Evolutionary conservation across 2,329 filamentous ascomycete genomes (phyloP).

Genomic region (Aspergillus sp.): DNA sequence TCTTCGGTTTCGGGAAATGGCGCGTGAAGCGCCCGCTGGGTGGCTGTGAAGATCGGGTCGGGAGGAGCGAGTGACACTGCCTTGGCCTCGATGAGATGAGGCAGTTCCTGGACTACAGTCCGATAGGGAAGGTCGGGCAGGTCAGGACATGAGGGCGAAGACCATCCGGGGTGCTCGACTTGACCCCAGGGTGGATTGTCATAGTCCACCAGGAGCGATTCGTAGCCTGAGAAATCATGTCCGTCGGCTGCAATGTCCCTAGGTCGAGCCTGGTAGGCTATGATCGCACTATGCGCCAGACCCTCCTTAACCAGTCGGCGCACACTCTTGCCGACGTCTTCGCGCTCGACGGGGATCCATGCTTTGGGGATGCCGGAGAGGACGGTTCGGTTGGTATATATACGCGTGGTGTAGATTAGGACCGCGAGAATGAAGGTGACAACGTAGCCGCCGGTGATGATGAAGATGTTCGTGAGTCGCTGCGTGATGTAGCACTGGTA

Average conservation of each 20-base stretch:
- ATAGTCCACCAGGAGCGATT: conserved; percentile 36
- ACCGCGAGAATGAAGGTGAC: conserved; percentile 69
- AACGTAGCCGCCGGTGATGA: conserved; percentile 74
- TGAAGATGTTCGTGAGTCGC: conserved; percentile 78
- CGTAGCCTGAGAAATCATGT: conserved; percentile 30
- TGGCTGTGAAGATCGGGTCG: conserved; percentile 45
- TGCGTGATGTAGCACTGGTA: conserved; percentile 69
- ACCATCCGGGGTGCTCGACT: conserved; percentile 88
- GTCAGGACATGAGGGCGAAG: conserved; percentile 73
- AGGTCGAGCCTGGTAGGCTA: conserved; percentile 77
- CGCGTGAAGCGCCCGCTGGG: conserved; percentile 39
- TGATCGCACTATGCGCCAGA: conserved; percentile 73
- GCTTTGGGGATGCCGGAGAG: conserved; percentile 81
- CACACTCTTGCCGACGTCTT: conserved; percentile 75
- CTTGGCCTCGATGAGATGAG: conserved; percentile 88
- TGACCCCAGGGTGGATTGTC: conserved; percentile 70
- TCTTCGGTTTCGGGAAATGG: conserved; percentile 37
- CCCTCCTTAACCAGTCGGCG: conserved; percentile 73
- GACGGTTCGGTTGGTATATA: conserved; percentile 81
- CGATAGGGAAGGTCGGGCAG: conserved; percentile 80
- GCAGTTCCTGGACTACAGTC: conserved; percentile 78
- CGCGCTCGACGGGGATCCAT: conserved; percentile 83
- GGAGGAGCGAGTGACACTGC: conserved; percentile 80
- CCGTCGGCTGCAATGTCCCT: conserved; percentile 55
- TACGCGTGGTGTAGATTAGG: conserved; percentile 78